Percentiles rank a stretch among this genome's conserved stretches.
Conservation (phyloP, 176 grass and related monocot genomes). For the Carex kokanica region DNA sequence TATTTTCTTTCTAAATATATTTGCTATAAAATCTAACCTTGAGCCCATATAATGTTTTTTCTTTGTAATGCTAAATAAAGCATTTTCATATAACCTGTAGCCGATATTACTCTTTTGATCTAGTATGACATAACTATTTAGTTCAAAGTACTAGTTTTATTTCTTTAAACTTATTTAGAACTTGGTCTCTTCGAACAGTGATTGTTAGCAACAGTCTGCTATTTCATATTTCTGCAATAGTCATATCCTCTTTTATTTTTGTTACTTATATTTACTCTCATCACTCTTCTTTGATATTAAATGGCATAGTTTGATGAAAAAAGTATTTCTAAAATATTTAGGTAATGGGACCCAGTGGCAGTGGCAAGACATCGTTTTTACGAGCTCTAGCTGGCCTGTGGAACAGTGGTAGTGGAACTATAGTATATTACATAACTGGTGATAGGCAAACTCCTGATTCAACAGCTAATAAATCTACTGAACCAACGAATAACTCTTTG, state of each 20-base stretch:
- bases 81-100: neutral
- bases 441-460: conserved; percentile 32
- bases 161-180: neutral
- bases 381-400: conserved; percentile 93
- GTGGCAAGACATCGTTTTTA: conserved; percentile 93
- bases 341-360: conserved; percentile 96
- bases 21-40: neutral
- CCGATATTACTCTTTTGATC: neutral
- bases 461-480: conserved; percentile 39
- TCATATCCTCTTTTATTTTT: conserved; percentile 4
- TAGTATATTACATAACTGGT: conserved; percentile 64
- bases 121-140: neutral
- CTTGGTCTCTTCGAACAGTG: neutral
- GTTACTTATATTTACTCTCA: conserved; percentile 8
- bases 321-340: conserved; percentile 28
- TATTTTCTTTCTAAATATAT: conserved; percentile 8
- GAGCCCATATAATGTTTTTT: neutral
- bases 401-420: conserved; percentile 70
- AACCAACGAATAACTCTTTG: conserved; percentile 12
- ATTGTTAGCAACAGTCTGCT: neutral
- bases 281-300: neutral
- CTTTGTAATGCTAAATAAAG: neutral
- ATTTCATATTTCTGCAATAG: neutral
- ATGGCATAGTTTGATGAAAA: neutral
- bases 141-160: conserved; percentile 7